Evolutionary conservation across 2,329 filamentous ascomycete species (phyloP).

Genomic region (Fusarium caatingaense): DNA sequence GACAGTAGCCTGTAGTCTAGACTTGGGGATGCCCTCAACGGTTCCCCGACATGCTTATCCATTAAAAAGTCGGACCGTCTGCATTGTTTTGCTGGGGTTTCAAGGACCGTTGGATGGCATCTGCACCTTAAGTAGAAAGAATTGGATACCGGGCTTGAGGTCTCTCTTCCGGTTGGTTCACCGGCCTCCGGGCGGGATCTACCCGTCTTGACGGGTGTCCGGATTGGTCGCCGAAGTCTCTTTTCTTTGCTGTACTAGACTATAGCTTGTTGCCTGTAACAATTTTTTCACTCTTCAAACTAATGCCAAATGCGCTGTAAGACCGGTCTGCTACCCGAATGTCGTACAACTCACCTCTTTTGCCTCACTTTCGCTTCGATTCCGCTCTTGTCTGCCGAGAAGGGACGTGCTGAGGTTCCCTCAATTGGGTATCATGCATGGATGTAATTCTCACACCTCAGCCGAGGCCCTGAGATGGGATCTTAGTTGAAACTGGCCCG

Average conservation of each 20-base stretch:
- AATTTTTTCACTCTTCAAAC: neutral
- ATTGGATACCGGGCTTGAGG: slow-evolving; percentile 14
- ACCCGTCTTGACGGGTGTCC: slow-evolving; percentile 31
- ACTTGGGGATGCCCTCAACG: neutral
- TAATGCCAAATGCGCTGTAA: slow-evolving; percentile 4
- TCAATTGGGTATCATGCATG: slow-evolving; percentile 9
- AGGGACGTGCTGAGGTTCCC: slow-evolving; percentile 11
- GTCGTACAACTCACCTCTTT: slow-evolving; percentile 9
- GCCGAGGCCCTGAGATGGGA: slow-evolving; percentile 19
- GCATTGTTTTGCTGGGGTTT: slow-evolving; percentile 25
- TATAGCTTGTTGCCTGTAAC: neutral
- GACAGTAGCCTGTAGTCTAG: slow-evolving; percentile 5
- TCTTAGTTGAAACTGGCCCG: slow-evolving; percentile 18
- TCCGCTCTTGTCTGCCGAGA: neutral
- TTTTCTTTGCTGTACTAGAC: neutral
- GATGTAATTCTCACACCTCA: neutral
- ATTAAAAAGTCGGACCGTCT: slow-evolving; percentile 26
- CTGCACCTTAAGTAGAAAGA: slow-evolving; percentile 14
- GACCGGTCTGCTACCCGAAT: slow-evolving; percentile 1
- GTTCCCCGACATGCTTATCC: slow-evolving; percentile 14
- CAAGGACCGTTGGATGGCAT: slow-evolving; percentile 24
- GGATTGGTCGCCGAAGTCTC: slow-evolving; percentile 26
- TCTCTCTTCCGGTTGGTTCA: slow-evolving; percentile 30
- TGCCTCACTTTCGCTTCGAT: slow-evolving; percentile 7
- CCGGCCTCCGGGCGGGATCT: slow-evolving; percentile 26